These are phyloP conservation scores for Fusarium chaquense DNA, from an alignment of 2,329 filamentous ascomycete species.

Conservation along the genomic window DNA sequence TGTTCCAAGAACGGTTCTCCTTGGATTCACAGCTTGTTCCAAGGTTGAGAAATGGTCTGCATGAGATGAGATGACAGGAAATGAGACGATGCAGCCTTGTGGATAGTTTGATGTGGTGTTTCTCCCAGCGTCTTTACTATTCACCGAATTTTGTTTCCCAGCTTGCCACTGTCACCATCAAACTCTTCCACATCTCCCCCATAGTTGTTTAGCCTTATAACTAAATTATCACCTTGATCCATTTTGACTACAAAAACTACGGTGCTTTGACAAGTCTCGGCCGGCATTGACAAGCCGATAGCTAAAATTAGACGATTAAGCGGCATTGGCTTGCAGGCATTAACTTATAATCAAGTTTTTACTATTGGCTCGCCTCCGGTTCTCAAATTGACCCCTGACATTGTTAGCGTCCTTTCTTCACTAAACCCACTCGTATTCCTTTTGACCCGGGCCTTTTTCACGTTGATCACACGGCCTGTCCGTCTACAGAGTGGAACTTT, in stretches of 20 bases:
- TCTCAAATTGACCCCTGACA: not conserved
- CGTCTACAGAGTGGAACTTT: not conserved
- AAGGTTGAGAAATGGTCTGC: not conserved
- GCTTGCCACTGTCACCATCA: not conserved
- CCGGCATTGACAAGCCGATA: slow-evolving; percentile 8
- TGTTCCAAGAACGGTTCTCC: not conserved
- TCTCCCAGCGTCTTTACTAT: no score
- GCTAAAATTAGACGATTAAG: slow-evolving; percentile 19
- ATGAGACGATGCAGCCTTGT: not conserved
- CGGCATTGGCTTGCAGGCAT: not conserved
- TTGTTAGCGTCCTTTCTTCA: not conserved
- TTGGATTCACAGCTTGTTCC: not conserved
- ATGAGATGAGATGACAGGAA: not conserved
- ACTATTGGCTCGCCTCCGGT: not conserved
- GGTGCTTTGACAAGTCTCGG: not conserved
- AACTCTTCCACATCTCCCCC: no score
- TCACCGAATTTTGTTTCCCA: not conserved
- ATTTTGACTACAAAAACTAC: not conserved
- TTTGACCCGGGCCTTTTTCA: not conserved
- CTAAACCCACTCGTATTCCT: slow-evolving; percentile 1
- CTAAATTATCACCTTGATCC: not conserved
- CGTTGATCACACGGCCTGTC: not conserved
- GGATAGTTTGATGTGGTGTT: no score
- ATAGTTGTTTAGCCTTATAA: no score
- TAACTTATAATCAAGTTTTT: not conserved